Evolutionary conservation across 768 basidiomycete species (phyloP).

Genomic region (Chiua virens): DNA sequence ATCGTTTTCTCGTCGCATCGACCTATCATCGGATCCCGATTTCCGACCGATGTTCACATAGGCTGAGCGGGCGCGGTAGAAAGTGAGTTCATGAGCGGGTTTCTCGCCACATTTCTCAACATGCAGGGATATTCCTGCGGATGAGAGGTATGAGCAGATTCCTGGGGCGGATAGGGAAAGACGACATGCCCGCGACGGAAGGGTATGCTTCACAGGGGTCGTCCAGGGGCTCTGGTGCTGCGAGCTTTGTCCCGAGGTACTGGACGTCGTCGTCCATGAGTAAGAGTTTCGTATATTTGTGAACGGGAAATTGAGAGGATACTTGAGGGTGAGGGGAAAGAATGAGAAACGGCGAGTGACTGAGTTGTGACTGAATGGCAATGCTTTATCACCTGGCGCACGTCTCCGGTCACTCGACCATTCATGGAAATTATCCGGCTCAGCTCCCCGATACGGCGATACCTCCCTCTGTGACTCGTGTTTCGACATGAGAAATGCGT

Average conservation of each 20-base stretch:
- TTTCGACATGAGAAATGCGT: conserved; percentile 1
- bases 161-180: conserved; percentile 9
- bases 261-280: conserved; percentile 62
- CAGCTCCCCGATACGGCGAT: conserved; percentile 6
- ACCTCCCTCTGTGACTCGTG: neutral
- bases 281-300: conserved; percentile 1
- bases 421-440: conserved; percentile 26
- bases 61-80: conserved; percentile 48
- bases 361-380: conserved; percentile 33
- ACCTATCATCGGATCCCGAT: conserved; percentile 46
- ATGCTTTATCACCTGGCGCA: conserved; percentile 32
- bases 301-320: neutral
- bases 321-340: conserved; percentile 5
- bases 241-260: conserved; percentile 49
- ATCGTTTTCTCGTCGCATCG: conserved; percentile 39
- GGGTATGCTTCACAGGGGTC: conserved; percentile 26
- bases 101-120: conserved; percentile 52
- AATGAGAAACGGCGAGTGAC: conserved; percentile 21
- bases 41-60: conserved; percentile 69
- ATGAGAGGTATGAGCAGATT: conserved; percentile 9
- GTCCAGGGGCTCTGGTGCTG: conserved; percentile 28
- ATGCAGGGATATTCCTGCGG: conserved; percentile 57
- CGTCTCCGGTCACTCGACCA: conserved; percentile 21
- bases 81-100: conserved; percentile 47
- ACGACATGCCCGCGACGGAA: conserved; percentile 45